Conservation (phyloP, 208 protist genomes). For the Wallacemonas sp. region DNA sequence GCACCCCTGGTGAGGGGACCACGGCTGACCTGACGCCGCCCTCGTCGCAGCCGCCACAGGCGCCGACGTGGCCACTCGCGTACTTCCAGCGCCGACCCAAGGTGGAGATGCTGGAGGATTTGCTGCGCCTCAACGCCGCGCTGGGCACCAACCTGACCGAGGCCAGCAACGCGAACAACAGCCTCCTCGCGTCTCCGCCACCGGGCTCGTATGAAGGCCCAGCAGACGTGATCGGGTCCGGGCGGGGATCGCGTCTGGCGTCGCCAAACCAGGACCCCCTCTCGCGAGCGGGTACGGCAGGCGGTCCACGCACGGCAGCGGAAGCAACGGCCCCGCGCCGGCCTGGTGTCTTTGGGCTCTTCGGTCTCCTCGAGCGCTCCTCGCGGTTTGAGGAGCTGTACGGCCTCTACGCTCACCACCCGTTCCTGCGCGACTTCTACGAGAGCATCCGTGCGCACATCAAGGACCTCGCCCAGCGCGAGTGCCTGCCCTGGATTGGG, state of each 20-base stretch:
- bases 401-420: conserved; percentile 37
- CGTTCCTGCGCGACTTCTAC: conserved; percentile 38
- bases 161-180: no score
- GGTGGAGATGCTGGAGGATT: not conserved
- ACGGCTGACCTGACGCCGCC: not conserved
- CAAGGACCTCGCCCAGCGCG: not conserved
- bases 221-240: no score
- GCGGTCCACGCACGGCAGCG: no score
- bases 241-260: not conserved
- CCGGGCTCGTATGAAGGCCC: no score
- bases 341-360: conserved; percentile 59
- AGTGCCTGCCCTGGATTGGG: not conserved
- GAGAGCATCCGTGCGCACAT: conserved; percentile 11
- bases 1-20: not conserved
- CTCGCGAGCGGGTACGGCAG: no score
- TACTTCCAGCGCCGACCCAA: not conserved
- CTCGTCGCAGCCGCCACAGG: not conserved
- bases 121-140: not conserved
- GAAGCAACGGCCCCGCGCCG: not conserved
- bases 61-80: not conserved
- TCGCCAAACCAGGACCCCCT: not conserved
- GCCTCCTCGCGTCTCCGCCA: no score
- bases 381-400: conserved; percentile 52
- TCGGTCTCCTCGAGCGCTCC: conserved; percentile 59
- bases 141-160: no score